A percentile compares a stretch with the other conserved stretches of the same genome.
Evolutionary conservation across 768 basidiomycete genomes (phyloP).

Genomic region (Pleurotus platypus): DNA sequence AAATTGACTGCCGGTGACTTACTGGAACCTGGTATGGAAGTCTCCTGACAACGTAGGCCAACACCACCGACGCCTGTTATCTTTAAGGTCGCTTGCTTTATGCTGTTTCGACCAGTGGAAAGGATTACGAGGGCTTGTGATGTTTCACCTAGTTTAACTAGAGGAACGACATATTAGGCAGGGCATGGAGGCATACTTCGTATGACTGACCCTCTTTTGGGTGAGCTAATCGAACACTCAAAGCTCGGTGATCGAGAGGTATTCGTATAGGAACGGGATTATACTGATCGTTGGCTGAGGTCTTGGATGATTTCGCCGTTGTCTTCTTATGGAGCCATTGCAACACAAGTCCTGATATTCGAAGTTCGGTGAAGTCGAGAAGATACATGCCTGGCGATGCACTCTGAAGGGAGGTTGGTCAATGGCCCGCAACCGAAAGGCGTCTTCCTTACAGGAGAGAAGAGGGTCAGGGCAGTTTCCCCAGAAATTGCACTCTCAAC

Average conservation of each 20-base stretch:
- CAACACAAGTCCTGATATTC: constrained; percentile 58
- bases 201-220: constrained; percentile 31
- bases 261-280: constrained; percentile 50
- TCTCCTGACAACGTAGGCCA: constrained; percentile 43
- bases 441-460: constrained; percentile 61
- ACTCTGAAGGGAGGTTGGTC: constrained; percentile 39
- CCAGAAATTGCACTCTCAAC: constrained; percentile 52
- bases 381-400: constrained; percentile 66
- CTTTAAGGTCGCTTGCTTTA: constrained; percentile 50
- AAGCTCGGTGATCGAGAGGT: constrained; percentile 55
- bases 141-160: constrained; percentile 65
- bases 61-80: constrained; percentile 50
- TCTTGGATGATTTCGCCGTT: constrained; percentile 21
- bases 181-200: constrained; percentile 10
- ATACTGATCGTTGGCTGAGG: not conserved
- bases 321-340: constrained; percentile 51
- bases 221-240: constrained; percentile 62
- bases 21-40: constrained; percentile 32
- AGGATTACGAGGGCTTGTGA: constrained; percentile 53
- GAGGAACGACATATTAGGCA: too few relatives aligned
- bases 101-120: constrained; percentile 66
- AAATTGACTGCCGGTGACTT: not conserved
- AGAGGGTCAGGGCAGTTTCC: constrained; percentile 50
- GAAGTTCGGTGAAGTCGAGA: constrained; percentile 66
- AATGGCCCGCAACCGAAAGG: too few relatives aligned